These are phyloP conservation scores for Aechmea fasciata DNA, from an alignment of 176 grass and related monocot genomes.

Conservation along the genomic window DNA sequence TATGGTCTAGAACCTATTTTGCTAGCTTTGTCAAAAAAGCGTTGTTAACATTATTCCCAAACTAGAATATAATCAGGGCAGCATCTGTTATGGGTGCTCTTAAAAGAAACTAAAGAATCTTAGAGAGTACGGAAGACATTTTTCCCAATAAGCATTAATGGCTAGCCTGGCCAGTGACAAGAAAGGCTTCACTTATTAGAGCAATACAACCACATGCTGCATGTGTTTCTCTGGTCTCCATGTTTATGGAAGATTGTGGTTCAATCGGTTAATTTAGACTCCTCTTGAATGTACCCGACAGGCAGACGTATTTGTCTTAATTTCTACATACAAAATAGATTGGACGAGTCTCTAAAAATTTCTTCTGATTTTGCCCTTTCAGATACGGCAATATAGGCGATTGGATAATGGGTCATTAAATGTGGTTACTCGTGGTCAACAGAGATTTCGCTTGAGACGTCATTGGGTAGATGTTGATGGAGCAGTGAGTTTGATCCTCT, in stretches of 20 bases:
- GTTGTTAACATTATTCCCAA: too few relatives aligned
- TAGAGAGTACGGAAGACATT: too few relatives aligned
- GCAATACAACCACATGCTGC: too few relatives aligned
- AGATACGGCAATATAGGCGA: slow-evolving; percentile 73
- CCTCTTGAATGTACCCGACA: neutral
- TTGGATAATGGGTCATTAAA: slow-evolving; percentile 66
- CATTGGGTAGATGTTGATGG: slow-evolving; percentile 62
- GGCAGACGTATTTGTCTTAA: slow-evolving; percentile 12
- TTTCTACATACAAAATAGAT: neutral
- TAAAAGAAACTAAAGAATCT: too few relatives aligned
- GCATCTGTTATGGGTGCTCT: too few relatives aligned
- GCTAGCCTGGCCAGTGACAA: too few relatives aligned
- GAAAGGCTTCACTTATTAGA: too few relatives aligned
- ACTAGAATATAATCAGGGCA: too few relatives aligned
- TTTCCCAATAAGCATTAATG: too few relatives aligned
- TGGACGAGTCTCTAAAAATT: neutral
- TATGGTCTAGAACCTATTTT: too few relatives aligned
- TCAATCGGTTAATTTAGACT: neutral
- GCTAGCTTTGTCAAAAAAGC: too few relatives aligned
- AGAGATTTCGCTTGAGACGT: slow-evolving; percentile 56
- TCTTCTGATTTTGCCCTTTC: slow-evolving; percentile 19
- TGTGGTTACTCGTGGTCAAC: slow-evolving; percentile 84
- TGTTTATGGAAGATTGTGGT: neutral
- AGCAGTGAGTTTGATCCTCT: slow-evolving; percentile 47
- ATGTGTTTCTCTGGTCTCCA: too few relatives aligned